A percentile compares a stretch with the other conserved stretches of the same genome.
Conservation (phyloP, 257 asterid genomes). For the Lithospermum erythrorhizon region DNA sequence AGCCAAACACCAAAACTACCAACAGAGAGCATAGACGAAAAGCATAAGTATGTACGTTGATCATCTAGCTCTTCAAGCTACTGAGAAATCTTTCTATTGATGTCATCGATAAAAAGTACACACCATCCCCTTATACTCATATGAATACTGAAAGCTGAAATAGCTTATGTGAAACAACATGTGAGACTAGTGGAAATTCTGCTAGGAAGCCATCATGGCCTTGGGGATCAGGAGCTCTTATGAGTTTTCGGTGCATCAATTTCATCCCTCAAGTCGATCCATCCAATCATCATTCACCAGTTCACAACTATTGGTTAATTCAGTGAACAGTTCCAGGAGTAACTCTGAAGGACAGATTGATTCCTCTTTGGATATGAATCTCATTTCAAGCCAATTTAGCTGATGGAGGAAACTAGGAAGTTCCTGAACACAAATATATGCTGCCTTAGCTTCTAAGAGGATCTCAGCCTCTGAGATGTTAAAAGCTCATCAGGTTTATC, state of each 20-base stretch:
- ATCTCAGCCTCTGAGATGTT: background rate
- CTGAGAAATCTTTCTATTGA: background rate
- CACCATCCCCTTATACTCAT: background rate
- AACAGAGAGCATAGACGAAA: background rate
- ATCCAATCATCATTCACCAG: conserved; percentile 21
- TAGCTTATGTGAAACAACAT: background rate
- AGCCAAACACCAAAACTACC: no score
- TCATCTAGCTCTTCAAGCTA: background rate
- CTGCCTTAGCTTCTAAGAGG: background rate
- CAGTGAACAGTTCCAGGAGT: conserved; percentile 17
- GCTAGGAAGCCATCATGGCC: conserved; percentile 31
- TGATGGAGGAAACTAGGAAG: conserved; percentile 83
- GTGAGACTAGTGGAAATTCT: background rate
- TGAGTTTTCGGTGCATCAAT: background rate
- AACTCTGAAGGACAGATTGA: conserved; percentile 17
- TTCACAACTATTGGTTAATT: conserved; percentile 22
- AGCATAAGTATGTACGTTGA: background rate
- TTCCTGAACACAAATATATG: conserved; percentile 23
- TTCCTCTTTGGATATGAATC: conserved; percentile 19
- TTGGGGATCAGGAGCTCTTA: conserved; percentile 33
- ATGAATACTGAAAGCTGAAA: conserved; percentile 45
- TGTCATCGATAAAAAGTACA: background rate
- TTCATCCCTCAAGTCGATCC: conserved; percentile 21
- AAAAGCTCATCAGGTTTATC: background rate
- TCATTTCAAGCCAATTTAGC: conserved; percentile 59